Percentiles rank a stretch among this genome's conserved stretches.
phyloP scores from a whole-genome alignment of 2,329 filamentous ascomycete genomes.

The Neurospora sp. region DNA sequence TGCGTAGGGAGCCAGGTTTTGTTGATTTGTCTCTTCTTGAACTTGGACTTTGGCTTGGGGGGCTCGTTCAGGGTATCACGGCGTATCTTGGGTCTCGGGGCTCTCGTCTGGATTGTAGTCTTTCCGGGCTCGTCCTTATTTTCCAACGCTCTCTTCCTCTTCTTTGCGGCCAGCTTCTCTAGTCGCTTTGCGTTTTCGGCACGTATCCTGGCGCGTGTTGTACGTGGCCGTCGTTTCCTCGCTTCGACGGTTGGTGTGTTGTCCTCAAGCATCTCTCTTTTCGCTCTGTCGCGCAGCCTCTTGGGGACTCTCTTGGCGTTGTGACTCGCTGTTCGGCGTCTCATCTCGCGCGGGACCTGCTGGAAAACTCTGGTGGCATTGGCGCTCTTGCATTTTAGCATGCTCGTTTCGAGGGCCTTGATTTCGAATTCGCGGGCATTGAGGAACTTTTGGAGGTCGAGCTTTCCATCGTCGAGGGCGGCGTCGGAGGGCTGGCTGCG shows the following conservation, averaged over 20 bases:
- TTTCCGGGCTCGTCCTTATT: slow-evolving; percentile 8
- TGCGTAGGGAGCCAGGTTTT: slow-evolving; percentile 97
- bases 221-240: slow-evolving; percentile 50
- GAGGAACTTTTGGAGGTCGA: slow-evolving; percentile 79
- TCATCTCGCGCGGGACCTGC: slow-evolving; percentile 72
- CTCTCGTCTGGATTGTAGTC: slow-evolving; percentile 26
- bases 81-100: slow-evolving; percentile 55
- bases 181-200: slow-evolving; percentile 68
- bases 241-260: slow-evolving; percentile 75
- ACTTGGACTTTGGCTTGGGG: slow-evolving; percentile 49
- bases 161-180: slow-evolving; percentile 49
- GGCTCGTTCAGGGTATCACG: slow-evolving; percentile 58
- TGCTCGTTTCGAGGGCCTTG: slow-evolving; percentile 69
- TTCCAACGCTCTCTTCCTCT: slow-evolving; percentile 32
- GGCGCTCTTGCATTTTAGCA: slow-evolving; percentile 58
- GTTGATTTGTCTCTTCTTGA: slow-evolving; percentile 71
- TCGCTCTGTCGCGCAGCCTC: slow-evolving; percentile 59
- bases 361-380: slow-evolving; percentile 72
- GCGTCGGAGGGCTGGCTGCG: slow-evolving; percentile 39
- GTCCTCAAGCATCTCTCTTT: slow-evolving; percentile 70
- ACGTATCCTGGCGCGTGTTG: slow-evolving; percentile 50
- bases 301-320: slow-evolving; percentile 86
- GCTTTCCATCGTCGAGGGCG: slow-evolving; percentile 58
- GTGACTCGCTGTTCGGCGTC: slow-evolving; percentile 84
- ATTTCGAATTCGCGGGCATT: slow-evolving; percentile 85